phyloP scores from a whole-genome alignment of 2,329 filamentous ascomycete species.

The Colletotrichum costaricense region DNA sequence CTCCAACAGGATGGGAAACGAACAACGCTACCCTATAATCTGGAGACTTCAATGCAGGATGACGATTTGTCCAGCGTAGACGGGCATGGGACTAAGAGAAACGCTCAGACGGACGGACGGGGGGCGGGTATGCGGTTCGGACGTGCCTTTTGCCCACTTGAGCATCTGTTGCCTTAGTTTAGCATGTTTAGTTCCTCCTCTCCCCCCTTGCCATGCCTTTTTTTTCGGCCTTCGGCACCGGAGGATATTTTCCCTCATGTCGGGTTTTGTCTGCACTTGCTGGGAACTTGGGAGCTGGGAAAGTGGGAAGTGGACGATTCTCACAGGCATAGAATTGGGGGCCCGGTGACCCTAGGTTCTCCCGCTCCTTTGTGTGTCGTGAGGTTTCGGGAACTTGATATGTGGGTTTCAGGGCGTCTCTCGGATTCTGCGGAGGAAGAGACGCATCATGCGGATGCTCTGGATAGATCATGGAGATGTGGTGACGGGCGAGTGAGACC shows the following conservation, averaged over 20 bases:
- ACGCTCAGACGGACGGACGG: background rate
- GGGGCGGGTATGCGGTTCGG: conserved; percentile 6
- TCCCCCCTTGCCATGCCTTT: background rate
- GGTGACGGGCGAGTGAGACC: background rate
- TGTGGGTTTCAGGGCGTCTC: background rate
- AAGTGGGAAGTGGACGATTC: background rate
- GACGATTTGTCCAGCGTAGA: background rate
- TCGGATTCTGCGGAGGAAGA: background rate
- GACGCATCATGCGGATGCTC: background rate
- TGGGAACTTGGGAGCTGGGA: background rate
- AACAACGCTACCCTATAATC: background rate
- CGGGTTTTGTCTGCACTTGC: background rate
- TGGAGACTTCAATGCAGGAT: background rate
- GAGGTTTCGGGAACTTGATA: background rate
- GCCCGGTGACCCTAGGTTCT: background rate
- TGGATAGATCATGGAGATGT: background rate
- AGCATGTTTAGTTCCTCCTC: background rate
- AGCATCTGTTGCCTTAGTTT: background rate
- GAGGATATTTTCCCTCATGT: background rate
- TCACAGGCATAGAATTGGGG: background rate
- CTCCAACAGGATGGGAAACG: background rate
- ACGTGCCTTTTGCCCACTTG: background rate
- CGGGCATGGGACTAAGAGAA: background rate
- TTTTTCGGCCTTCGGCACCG: background rate
- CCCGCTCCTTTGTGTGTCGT: background rate